Conservation (phyloP, 1,284 basidiomycete species). For the Phylloboletellus chloephorus region DNA sequence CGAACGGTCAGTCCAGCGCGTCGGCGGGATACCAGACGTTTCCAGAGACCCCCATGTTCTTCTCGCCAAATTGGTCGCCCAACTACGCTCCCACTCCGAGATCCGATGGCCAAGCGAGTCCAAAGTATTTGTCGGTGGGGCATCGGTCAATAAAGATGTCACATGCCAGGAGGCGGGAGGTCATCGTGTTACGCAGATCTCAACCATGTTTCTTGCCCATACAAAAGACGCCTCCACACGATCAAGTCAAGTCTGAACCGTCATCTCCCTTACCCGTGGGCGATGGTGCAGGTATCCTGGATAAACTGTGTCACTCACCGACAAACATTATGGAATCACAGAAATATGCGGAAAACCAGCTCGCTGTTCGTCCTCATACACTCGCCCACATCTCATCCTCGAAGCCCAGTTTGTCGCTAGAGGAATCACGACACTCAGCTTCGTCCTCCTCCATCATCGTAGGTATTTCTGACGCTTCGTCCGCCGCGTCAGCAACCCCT, state of each 20-base stretch:
- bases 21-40: constrained; percentile 47
- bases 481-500: no score
- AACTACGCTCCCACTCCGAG: constrained; percentile 12
- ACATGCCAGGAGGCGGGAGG: constrained; percentile 6
- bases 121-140: constrained; percentile 13
- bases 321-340: neutral
- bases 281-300: neutral
- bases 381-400: constrained; percentile 22
- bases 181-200: constrained; percentile 6
- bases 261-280: neutral
- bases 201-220: constrained; percentile 12
- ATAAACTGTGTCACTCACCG: neutral
- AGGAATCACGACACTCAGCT: constrained; percentile 11
- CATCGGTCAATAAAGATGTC: constrained; percentile 6
- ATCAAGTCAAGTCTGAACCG: neutral
- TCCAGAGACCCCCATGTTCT: constrained; percentile 53
- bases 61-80: constrained; percentile 45
- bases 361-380: constrained; percentile 12
- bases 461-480: neutral
- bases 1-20: constrained; percentile 9
- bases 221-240: constrained; percentile 5
- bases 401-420: constrained; percentile 19
- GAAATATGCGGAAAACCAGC: neutral
- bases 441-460: constrained; percentile 7
- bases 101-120: constrained; percentile 13